Evolutionary conservation across 345 rosid genomes (phyloP), one percentile per base, ranked within the genome.

Genomic region (Limnanthes douglasii): DNA sequence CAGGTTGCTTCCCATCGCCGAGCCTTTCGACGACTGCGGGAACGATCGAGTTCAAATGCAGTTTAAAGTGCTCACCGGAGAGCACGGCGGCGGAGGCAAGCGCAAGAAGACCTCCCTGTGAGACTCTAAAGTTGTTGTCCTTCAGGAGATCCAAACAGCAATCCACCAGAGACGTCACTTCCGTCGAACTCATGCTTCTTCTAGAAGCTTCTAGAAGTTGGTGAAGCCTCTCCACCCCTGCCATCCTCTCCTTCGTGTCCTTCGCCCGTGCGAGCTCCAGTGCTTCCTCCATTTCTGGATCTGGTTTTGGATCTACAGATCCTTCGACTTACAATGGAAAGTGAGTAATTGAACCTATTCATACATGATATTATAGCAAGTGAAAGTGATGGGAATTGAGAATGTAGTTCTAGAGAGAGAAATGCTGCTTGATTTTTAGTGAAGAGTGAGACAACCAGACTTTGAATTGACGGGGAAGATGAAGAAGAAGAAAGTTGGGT

Each of bases 241-340:
- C 99, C 99, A 90, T 90, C 61, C 99, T 65, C 75, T 85, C 99
- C 50, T 90, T 90, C 1, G 96, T 80, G 58, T 84, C 99, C 66
- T 90, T 90, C 22, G 96, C 80, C n/a, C 99, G 81, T 45, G 85
- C 96, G 62, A 77, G 72, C 57, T 90, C 96, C 44, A 90, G 43
- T 23, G 88, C 99, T 73, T 77, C 99, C 71, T 90, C 99, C 99
- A 90, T 90, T 24, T 20, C 39, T 18, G 34, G 79, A 74, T 76
- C 75, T 63, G 66, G 26, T 29, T n/a, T n/a, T n/a, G n/a, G 83
- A 77, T 75, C 81, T 64, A 55, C 44, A 14, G n/a, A n/a, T n/a
- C n/a, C n/a, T n/a, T n/a, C n/a, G n/a, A n/a, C n/a, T n/a, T n/a
- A n/a, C n/a, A n/a, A n/a, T n/a, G n/a, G n/a, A n/a, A n/a, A n/a